A percentile compares a stretch with the other conserved stretches of the same genome.
Conservation (phyloP, 768 basidiomycete species). For the Pulveroboletus sp. region DNA sequence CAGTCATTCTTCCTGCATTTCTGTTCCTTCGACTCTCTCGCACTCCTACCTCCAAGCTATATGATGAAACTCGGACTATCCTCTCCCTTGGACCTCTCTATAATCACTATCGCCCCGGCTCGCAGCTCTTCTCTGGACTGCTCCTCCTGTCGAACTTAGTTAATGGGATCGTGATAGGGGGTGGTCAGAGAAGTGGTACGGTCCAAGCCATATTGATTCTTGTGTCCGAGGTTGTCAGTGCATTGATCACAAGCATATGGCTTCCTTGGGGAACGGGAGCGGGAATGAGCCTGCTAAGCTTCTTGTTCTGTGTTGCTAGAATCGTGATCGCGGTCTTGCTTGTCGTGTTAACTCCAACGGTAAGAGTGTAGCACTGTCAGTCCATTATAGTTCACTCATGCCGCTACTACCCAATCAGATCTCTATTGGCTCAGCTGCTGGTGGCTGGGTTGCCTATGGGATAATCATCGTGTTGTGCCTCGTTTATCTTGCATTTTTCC, state of each 20-base stretch:
- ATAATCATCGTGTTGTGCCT: conserved; percentile 81
- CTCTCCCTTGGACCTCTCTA: conserved; percentile 90
- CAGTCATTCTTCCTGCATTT: conserved; percentile 70
- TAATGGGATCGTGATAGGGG: conserved; percentile 84
- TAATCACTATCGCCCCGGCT: conserved; percentile 90
- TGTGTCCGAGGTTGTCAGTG: conserved; percentile 82
- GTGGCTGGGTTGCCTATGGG: conserved; percentile 93
- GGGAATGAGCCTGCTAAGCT: conserved; percentile 94
- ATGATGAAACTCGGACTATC: conserved; percentile 91
- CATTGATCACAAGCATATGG: conserved; percentile 90
- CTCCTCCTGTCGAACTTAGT: conserved; percentile 81
- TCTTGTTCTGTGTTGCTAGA: conserved; percentile 87
- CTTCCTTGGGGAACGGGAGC: conserved; percentile 96
- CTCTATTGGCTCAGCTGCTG: conserved; percentile 73
- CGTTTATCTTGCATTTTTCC: conserved; percentile 76
- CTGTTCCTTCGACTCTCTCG: conserved; percentile 75
- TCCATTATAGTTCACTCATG: conserved; percentile 9
- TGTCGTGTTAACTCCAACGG: conserved; percentile 86
- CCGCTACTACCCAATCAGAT: conserved; percentile 49
- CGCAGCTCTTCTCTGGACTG: conserved; percentile 82
- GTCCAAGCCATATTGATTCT: conserved; percentile 90
- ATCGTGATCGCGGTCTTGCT: conserved; percentile 88
- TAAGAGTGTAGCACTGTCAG: conserved; percentile 38
- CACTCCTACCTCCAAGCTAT: conserved; percentile 85
- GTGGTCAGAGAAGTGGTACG: conserved; percentile 85